Evolutionary conservation across 345 rosid genomes (phyloP).

Genomic region (Acer campestre): DNA sequence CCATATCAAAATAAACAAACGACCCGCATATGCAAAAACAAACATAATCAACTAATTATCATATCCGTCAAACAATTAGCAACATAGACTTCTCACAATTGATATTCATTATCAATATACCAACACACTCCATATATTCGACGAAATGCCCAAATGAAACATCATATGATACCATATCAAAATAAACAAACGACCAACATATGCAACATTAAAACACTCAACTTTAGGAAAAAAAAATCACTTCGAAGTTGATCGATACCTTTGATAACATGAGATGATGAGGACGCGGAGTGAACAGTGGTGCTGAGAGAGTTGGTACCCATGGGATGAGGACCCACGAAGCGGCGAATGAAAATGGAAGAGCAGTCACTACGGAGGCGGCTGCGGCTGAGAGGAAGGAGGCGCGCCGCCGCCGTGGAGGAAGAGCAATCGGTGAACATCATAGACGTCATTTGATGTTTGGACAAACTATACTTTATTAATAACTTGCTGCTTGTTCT

Average conservation of each 20-base stretch:
- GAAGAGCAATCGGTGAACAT: slow-evolving; percentile 47
- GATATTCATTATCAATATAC: neutral
- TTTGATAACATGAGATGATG: slow-evolving; percentile 24
- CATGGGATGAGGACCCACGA: slow-evolving; percentile 31
- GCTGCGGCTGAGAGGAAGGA: slow-evolving; percentile 37
- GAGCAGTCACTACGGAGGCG: neutral
- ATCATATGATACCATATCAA: neutral
- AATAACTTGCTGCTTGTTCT: slow-evolving; percentile 24
- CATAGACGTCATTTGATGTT: slow-evolving; percentile 40
- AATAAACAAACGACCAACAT: too few relatives aligned
- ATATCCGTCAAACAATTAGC: neutral
- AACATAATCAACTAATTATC: neutral
- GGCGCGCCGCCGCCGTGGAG: slow-evolving; percentile 42
- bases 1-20: too few relatives aligned
- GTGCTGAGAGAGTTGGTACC: slow-evolving; percentile 14
- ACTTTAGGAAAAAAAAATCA: neutral
- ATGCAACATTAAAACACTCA: neutral
- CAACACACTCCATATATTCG: slow-evolving; percentile 12
- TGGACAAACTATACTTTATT: neutral
- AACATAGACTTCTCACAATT: neutral
- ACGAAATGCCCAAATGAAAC: slow-evolving; percentile 18
- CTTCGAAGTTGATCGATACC: slow-evolving; percentile 24
- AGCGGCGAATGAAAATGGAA: slow-evolving; percentile 28
- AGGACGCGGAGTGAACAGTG: slow-evolving; percentile 29
- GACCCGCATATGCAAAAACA: too few relatives aligned